phyloP scores from a whole-genome alignment of 306 rosid genomes.

The Acmispon strigosus region DNA sequence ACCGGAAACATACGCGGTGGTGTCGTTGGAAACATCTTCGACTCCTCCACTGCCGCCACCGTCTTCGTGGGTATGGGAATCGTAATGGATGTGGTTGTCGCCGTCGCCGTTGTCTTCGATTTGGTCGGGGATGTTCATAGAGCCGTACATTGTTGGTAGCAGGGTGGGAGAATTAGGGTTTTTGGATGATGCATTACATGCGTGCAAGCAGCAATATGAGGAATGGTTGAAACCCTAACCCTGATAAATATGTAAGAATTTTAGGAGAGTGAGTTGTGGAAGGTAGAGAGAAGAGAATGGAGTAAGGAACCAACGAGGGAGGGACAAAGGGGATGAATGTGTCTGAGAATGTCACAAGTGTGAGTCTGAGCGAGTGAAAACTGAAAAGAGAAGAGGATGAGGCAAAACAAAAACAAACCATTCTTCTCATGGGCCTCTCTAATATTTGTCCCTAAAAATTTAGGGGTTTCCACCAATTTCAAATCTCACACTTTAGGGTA shows the following conservation, averaged over 20 bases:
- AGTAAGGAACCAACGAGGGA: neutral
- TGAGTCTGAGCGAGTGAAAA: neutral
- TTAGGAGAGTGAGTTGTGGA: neutral
- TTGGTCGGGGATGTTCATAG: constrained; percentile 51
- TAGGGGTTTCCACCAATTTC: too few relatives aligned
- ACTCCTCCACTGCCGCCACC: constrained; percentile 21
- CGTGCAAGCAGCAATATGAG: neutral
- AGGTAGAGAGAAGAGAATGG: neutral
- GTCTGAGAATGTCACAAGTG: neutral
- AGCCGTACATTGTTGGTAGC: constrained; percentile 50
- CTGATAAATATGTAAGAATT: constrained; percentile 6
- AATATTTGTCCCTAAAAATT: too few relatives aligned
- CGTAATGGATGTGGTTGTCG: constrained; percentile 49
- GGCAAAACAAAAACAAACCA: neutral
- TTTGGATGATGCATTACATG: constrained; percentile 44
- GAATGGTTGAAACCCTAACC: constrained; percentile 29
- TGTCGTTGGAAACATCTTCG: constrained; percentile 47
- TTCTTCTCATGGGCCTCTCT: too few relatives aligned
- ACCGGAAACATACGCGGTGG: constrained; percentile 33
- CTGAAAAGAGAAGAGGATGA: neutral
- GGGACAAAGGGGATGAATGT: neutral
- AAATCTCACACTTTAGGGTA: too few relatives aligned
- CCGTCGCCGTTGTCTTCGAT: constrained; percentile 57
- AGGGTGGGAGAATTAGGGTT: constrained; percentile 27
- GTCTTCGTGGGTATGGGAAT: constrained; percentile 53